phyloP scores from a whole-genome alignment of 305 asterid species.

The Petunia hybrid region DNA sequence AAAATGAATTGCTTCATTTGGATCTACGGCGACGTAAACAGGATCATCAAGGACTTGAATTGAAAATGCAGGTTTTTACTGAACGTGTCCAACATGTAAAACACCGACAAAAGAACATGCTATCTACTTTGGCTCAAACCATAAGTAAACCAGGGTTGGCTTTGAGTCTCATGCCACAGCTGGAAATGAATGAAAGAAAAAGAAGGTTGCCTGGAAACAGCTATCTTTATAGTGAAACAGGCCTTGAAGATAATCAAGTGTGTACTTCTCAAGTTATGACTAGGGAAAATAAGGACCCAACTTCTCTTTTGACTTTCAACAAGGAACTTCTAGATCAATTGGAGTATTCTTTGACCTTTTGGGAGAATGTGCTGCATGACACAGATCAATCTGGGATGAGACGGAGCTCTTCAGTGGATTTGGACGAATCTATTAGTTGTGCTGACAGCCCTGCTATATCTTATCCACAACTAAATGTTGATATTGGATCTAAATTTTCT shows the following conservation, averaged over 20 bases:
- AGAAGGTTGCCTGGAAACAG: constrained; percentile 64
- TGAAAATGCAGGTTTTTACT: constrained; percentile 50
- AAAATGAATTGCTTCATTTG: constrained; percentile 53
- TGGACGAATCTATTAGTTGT: constrained; percentile 63
- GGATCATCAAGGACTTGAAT: constrained; percentile 51
- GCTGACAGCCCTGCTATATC: constrained; percentile 65
- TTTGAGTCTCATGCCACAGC: constrained; percentile 50
- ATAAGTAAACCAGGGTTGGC: constrained; percentile 51
- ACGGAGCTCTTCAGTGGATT: constrained; percentile 51
- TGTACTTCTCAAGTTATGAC: constrained; percentile 44
- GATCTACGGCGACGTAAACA: constrained; percentile 57
- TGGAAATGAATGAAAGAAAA: constrained; percentile 59
- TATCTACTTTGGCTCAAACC: constrained; percentile 56
- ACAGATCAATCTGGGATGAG: constrained; percentile 45
- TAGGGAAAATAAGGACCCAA: constrained; percentile 42
- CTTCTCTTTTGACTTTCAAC: constrained; percentile 56
- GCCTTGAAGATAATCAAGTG: constrained; percentile 41
- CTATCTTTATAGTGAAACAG: constrained; percentile 44
- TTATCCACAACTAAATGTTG: constrained; percentile 57
- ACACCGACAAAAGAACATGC: constrained; percentile 50
- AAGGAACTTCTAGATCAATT: constrained; percentile 62
- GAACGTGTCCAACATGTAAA: constrained; percentile 55
- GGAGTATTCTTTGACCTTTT: constrained; percentile 66
- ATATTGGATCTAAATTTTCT: constrained; percentile 49
- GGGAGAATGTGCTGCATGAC: constrained; percentile 66